These are phyloP conservation scores for Chalciporus sp. DNA, from an alignment of 1,284 basidiomycete species.

Conservation along the genomic window DNA sequence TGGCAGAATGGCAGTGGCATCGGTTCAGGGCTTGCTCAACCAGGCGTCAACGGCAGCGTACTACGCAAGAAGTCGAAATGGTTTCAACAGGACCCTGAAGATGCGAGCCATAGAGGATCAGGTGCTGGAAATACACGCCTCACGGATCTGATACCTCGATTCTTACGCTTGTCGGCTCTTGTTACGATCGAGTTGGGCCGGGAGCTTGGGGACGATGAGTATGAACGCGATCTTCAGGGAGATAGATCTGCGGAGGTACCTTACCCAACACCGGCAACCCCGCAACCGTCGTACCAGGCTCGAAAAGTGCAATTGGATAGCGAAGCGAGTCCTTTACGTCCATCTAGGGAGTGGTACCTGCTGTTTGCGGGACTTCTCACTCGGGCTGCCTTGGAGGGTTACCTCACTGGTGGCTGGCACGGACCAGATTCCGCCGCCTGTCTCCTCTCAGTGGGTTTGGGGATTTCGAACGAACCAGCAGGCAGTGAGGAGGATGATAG, in stretches of 20 bases:
- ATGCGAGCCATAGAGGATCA: slow-evolving; percentile 24
- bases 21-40: slow-evolving; percentile 63
- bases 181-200: slow-evolving; percentile 72
- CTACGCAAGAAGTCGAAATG: slow-evolving; percentile 50
- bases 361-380: slow-evolving; percentile 74
- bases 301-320: slow-evolving; percentile 36
- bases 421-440: slow-evolving; percentile 71
- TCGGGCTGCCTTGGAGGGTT: slow-evolving; percentile 79
- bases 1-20: slow-evolving; percentile 73
- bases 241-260: slow-evolving; percentile 15
- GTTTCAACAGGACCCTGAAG: slow-evolving; percentile 31
- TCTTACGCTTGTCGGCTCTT: slow-evolving; percentile 72
- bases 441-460: slow-evolving; percentile 72
- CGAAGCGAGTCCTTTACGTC: slow-evolving; percentile 55
- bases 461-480: slow-evolving; percentile 36
- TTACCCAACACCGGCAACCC: slow-evolving; percentile 12
- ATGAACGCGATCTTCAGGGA: slow-evolving; percentile 26
- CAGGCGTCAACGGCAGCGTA: slow-evolving; percentile 54
- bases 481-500: slow-evolving; percentile 30
- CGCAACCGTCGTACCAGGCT: slow-evolving; percentile 11
- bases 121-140: slow-evolving; percentile 64
- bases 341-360: slow-evolving; percentile 79
- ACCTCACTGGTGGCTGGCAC: slow-evolving; percentile 76
- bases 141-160: slow-evolving; percentile 68
- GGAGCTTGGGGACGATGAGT: slow-evolving; percentile 53